Base-by-base conservation (phyloP, 2,329 filamentous ascomycete genomes). In the Aspergillus tanneri region DNA sequence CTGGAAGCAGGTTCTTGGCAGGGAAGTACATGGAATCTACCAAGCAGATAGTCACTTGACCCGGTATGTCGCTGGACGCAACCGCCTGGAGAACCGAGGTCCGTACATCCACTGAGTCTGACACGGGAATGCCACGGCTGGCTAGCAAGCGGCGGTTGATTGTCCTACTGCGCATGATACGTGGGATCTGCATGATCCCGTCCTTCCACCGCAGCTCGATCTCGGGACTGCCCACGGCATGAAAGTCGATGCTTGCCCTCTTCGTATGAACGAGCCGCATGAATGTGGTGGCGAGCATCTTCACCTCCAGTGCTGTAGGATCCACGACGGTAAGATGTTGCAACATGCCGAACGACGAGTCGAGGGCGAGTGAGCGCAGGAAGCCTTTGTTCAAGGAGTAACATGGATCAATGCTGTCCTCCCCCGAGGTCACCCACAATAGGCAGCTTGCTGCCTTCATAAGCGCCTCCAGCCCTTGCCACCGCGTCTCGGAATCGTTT, bases 371-470 rank as follows among this genome's bases (percentile, higher is more conserved):
- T 10, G 36, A 35, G 4, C 42, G 42, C 4, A 27, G 19, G 16
- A 45, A 42, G 10, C 42, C 37, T 12, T 46, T 25, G 35, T 21
- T 42, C 9, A 37, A 19, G 3, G 12, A 10, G 9, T 32, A 19
- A 28, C 30, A 46, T 2, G 47, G 47, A 9, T 42, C 14, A n/a
- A 23, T 30, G 3, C 19, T 28, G 11, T 35, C 23, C 9, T 19
- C 12, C 1, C 36, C 36, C 5, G 11, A 8, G 6, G 47, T 50
- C 12, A 50, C 23, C 47, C 47, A 50, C 3, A 50, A 18, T 5
- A 46, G 12, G 9, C 42, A 36, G 22, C 37, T 21, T 8, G 42
- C n/a, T 10, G n/a, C 14, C 8, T 36, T n/a, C n/a, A 30, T 40
- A 4, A 50, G 24, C 2, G 14, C 9, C 12, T 46, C n/a, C 6